These are phyloP conservation scores for Pichia sp. DNA, from an alignment of 1,139 yeast species.

Conservation along the genomic window DNA sequence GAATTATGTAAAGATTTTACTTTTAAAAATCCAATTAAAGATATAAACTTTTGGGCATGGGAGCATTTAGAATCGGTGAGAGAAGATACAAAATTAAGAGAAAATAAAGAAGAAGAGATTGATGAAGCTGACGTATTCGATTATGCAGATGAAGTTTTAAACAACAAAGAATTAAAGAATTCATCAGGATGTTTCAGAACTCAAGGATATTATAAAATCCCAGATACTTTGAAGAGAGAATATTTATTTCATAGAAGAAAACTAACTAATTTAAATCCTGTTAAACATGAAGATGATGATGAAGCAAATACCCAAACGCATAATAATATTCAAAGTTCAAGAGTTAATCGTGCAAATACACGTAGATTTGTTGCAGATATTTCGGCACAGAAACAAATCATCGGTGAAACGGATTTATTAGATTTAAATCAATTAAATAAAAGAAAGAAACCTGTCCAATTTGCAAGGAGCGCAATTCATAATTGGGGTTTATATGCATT, in stretches of 20 bases:
- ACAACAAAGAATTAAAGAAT: constrained; percentile 28
- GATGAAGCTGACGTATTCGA: constrained; percentile 17
- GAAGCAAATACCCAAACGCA: constrained; percentile 25
- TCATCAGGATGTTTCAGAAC: constrained; percentile 62
- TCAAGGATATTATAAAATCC: constrained; percentile 67
- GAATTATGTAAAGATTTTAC: constrained; percentile 36
- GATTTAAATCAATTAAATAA: constrained; percentile 76
- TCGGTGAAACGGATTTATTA: constrained; percentile 79
- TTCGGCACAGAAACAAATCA: constrained; percentile 68
- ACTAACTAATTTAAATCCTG: constrained; percentile 47
- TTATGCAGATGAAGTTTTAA: constrained; percentile 21
- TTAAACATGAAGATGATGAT: constrained; percentile 53
- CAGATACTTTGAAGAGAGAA: constrained; percentile 64
- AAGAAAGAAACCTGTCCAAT: constrained; percentile 88
- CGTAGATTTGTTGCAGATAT: constrained; percentile 90
- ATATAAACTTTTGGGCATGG: constrained; percentile 66
- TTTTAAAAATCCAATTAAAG: constrained; percentile 28
- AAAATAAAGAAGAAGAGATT: constrained; percentile 28
- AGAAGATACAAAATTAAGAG: constrained; percentile 23
- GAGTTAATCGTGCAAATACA: constrained; percentile 83
- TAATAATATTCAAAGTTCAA: constrained; percentile 51
- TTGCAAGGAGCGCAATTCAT: constrained; percentile 94
- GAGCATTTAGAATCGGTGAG: constrained; percentile 37
- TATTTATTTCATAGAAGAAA: constrained; percentile 76
- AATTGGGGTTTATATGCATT: constrained; percentile 97